Percentiles rank a stretch among this genome's conserved stretches.
Conservation (phyloP, 345 rosid genomes). For the Brassica carinata region DNA sequence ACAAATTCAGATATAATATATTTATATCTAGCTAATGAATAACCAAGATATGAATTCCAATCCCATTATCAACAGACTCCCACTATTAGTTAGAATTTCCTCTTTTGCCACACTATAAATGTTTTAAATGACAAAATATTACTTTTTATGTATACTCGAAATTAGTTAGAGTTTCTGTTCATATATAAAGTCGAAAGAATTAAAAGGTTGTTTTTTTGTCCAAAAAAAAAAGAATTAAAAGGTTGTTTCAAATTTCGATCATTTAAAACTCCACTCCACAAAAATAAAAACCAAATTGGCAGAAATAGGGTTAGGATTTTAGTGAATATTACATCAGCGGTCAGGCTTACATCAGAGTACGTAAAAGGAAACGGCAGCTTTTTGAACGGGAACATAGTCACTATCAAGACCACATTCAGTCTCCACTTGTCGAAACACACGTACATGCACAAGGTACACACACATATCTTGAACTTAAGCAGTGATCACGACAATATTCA, state of each 20-base stretch:
- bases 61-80: neutral
- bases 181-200: neutral
- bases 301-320: neutral
- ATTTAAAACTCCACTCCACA: slow-evolving; percentile 8
- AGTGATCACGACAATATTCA: slow-evolving; percentile 29
- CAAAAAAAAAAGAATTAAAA: neutral
- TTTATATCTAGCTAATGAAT: too few relatives aligned
- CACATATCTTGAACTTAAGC: neutral
- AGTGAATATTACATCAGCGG: slow-evolving; percentile 8
- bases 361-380: slow-evolving; percentile 26
- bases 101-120: neutral
- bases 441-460: neutral
- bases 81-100: neutral
- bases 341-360: neutral
- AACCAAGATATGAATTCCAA: too few relatives aligned
- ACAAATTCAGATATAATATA: too few relatives aligned
- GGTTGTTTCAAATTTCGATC: neutral
- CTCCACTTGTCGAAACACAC: slow-evolving; percentile 26
- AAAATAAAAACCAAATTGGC: neutral
- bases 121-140: neutral
- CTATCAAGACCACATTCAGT: slow-evolving; percentile 31
- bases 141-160: neutral
- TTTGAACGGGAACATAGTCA: slow-evolving; percentile 31
- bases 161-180: neutral
- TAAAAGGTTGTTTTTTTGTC: neutral